Percentiles rank a stretch among this genome's conserved stretches.
These are phyloP conservation scores for Eucalyptus dawsonii DNA, from an alignment of 345 rosid species.

Conservation along the genomic window DNA sequence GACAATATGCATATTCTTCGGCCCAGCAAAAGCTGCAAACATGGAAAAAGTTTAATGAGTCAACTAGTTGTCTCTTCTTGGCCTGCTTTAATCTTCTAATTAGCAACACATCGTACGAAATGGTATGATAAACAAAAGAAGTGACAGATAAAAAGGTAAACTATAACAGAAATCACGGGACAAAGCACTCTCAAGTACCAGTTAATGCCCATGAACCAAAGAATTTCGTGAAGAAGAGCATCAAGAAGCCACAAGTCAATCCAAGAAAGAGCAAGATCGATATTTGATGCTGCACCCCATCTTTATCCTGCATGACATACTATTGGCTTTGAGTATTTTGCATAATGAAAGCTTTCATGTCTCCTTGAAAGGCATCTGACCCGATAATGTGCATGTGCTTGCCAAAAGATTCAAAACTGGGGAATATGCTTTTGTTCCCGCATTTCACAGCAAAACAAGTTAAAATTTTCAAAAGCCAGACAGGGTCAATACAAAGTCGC, in stretches of 20 bases:
- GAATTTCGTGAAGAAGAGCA: conserved; percentile 58
- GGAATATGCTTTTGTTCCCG: background rate
- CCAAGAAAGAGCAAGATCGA: conserved; percentile 71
- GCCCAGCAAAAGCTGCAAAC: conserved; percentile 66
- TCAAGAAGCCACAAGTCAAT: conserved; percentile 50
- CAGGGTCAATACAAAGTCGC: background rate
- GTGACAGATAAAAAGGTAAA: background rate
- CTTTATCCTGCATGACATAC: conserved; percentile 45
- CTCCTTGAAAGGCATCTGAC: background rate
- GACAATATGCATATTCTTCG: conserved; percentile 52
- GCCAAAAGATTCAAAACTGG: background rate
- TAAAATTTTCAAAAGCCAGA: background rate
- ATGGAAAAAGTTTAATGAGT: background rate
- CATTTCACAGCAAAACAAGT: background rate
- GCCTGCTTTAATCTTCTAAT: background rate
- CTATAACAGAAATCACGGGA: background rate
- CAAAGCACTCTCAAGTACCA: conserved; percentile 28
- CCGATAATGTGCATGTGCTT: background rate
- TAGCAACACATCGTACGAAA: background rate
- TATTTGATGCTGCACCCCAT: conserved; percentile 82
- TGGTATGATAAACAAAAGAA: background rate
- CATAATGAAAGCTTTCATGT: background rate
- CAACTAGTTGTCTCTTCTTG: background rate
- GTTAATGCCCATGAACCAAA: conserved; percentile 73
- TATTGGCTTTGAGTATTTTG: background rate